A percentile compares a stretch with the other conserved stretches of the same genome.
Evolutionary conservation across 1,284 basidiomycete genomes (phyloP).

Genomic region (Pseudozyma flocculosa): DNA sequence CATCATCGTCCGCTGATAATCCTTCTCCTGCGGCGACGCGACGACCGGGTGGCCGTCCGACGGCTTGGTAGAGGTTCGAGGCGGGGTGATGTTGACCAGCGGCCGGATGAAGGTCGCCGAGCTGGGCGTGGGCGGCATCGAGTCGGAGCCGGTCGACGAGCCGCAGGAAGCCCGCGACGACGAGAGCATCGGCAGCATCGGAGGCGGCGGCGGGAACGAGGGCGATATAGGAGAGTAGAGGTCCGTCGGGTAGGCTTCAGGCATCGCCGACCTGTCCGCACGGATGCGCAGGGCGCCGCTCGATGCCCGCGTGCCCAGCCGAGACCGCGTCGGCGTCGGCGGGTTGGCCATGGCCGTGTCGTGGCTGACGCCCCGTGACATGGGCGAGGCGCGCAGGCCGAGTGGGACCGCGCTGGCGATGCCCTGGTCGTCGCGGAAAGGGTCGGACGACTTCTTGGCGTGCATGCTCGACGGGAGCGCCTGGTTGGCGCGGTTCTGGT

Average conservation of each 20-base stretch:
- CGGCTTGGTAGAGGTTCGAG: too few relatives aligned
- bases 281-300: constrained; percentile 13
- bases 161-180: constrained; percentile 28
- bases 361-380: constrained; percentile 17
- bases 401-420: neutral
- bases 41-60: too few relatives aligned
- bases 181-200: too few relatives aligned
- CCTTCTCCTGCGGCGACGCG: too few relatives aligned
- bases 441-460: neutral
- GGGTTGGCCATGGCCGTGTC: constrained; percentile 10
- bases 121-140: constrained; percentile 22
- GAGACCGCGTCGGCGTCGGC: constrained; percentile 16
- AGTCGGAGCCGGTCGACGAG: constrained; percentile 14
- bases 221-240: neutral
- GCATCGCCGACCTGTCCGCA: constrained; percentile 1
- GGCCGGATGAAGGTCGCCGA: constrained; percentile 25
- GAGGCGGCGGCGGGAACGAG: constrained; percentile 11
- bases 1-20: too few relatives aligned
- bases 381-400: constrained; percentile 2
- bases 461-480: neutral
- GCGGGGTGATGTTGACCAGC: neutral
- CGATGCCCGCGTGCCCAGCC: constrained; percentile 11
- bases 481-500: neutral
- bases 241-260: neutral
- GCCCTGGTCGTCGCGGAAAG: neutral